Percentiles rank a stretch among this genome's conserved stretches.
Conservation (phyloP, 164 flowering plant genomes). For the Litsea cubeba region DNA sequence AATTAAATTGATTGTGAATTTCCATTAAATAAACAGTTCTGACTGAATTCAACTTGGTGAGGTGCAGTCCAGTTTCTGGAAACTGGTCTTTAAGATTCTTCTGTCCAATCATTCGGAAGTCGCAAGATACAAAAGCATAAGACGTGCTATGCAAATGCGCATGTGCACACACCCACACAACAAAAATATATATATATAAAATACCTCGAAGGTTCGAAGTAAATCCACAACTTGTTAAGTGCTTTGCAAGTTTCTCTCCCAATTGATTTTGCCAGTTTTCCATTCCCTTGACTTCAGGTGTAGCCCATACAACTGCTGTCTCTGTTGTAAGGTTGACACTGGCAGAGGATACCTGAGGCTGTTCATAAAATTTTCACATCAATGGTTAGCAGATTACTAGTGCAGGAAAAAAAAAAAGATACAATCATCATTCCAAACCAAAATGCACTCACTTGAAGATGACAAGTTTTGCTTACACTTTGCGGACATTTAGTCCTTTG, state of each 20-base stretch:
- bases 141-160: too few relatives aligned
- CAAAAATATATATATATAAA: not conserved
- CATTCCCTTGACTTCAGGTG: slow-evolving; percentile 58
- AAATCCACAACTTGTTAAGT: slow-evolving; percentile 85
- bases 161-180: not conserved
- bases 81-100: too few relatives aligned
- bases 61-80: too few relatives aligned
- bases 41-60: too few relatives aligned
- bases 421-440: not conserved
- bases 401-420: not conserved
- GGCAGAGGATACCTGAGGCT: slow-evolving; percentile 93
- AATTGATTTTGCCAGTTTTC: slow-evolving; percentile 74
- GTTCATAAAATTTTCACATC: slow-evolving; percentile 11
- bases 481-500: not conserved
- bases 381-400: not conserved
- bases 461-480: not conserved
- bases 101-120: too few relatives aligned
- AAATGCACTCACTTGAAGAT: not conserved
- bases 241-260: slow-evolving; percentile 87
- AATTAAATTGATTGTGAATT: too few relatives aligned
- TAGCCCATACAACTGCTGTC: slow-evolving; percentile 88
- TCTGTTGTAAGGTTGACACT: slow-evolving; percentile 81
- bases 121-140: too few relatives aligned
- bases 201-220: slow-evolving; percentile 74
- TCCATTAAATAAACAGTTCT: too few relatives aligned